Evolutionary conservation across 2,329 filamentous ascomycete genomes (phyloP), one percentile per base, ranked within the genome.

Genomic region (Diaporthe citri): DNA sequence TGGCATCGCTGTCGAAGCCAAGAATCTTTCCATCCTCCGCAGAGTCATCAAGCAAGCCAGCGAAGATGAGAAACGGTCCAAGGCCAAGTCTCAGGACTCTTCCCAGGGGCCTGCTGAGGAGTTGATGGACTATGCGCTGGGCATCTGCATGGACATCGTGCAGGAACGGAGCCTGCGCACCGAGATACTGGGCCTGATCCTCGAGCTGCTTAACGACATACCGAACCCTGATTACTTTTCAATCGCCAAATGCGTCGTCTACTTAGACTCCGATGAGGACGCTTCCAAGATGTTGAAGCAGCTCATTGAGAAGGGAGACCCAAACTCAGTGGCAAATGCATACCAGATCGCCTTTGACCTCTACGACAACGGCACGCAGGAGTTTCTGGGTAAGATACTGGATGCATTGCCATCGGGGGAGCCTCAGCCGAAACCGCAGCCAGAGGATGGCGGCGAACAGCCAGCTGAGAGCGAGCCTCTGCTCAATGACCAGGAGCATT

Each of bases 341-440:
- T 99, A 98, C 83, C 97, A 99, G 83, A 97, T 99, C 74, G 97
- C 96, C 1, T 99, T 99, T 81, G 97, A 99, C 81, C 89, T 99
- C 8, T 98, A 98, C 84, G 97, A 99, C 85, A 99, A 99, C 81
- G 97, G 97, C 79, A 98, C 97, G 0, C 97, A 99, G 80, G 97
- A 98, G 82, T 99, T 99, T 80, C 85, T 99, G 34, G 92, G 93
- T 78, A 98, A 97, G 85, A 94, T 99, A 59, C 93, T 96, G 81
- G 91, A 94, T 75, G 92, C 94, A 60, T 87, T 98, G 43, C 94
- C 95, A 0, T 88, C 89, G 25, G 84, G 85, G 15, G 86, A 89
- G 72, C 80, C 81, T 78, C 76, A 84, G 17, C 86, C 89, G 76
- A 85, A 84, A 71, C 77, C 84, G 20, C 84, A 86, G 75, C 77